Conservation (phyloP, 2,329 filamentous ascomycete genomes). For the Colletotrichum orbiculare region DNA sequence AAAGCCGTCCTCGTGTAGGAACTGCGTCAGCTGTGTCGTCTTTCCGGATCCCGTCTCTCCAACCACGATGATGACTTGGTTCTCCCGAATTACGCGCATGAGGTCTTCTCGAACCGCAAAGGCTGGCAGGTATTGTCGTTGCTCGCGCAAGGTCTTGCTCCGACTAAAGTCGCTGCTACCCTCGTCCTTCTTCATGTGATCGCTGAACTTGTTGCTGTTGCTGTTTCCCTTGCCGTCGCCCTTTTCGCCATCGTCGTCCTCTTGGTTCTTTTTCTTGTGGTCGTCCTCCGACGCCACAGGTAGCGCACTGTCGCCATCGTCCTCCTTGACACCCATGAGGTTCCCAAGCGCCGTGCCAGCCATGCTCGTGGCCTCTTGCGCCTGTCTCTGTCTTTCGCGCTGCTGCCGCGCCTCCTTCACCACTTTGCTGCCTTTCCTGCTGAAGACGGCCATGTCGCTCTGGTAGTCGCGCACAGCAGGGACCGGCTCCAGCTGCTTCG, state of each 20-base stretch:
- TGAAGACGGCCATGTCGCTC: constrained; percentile 99
- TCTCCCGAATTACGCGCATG: constrained; percentile 90
- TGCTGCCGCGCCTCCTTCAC: constrained; percentile 93
- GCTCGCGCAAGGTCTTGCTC: constrained; percentile 89
- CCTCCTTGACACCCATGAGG: constrained; percentile 94
- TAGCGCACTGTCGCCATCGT: constrained; percentile 89
- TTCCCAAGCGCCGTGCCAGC: constrained; percentile 94
- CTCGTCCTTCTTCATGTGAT: constrained; percentile 88
- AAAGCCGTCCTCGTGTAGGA: constrained; percentile 95
- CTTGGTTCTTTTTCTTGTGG: constrained; percentile 54
- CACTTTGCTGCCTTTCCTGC: constrained; percentile 91
- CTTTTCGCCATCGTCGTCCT: constrained; percentile 54
- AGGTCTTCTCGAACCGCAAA: constrained; percentile 97
- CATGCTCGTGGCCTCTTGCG: constrained; percentile 92
- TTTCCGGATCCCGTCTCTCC: constrained; percentile 98
- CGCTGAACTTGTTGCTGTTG: constrained; percentile 79
- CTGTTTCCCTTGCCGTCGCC: constrained; percentile 56
- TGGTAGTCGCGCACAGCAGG: constrained; percentile 92
- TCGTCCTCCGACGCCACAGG: constrained; percentile 80
- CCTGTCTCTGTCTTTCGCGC: constrained; percentile 91
- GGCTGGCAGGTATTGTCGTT: constrained; percentile 91
- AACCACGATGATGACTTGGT: constrained; percentile 96
- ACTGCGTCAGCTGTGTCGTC: constrained; percentile 97
- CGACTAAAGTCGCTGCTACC: constrained; percentile 92
- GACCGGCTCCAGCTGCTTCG: constrained; percentile 95